phyloP scores from a whole-genome alignment of 805 yeast genomes.

The Saccharomycopsis microspora region DNA sequence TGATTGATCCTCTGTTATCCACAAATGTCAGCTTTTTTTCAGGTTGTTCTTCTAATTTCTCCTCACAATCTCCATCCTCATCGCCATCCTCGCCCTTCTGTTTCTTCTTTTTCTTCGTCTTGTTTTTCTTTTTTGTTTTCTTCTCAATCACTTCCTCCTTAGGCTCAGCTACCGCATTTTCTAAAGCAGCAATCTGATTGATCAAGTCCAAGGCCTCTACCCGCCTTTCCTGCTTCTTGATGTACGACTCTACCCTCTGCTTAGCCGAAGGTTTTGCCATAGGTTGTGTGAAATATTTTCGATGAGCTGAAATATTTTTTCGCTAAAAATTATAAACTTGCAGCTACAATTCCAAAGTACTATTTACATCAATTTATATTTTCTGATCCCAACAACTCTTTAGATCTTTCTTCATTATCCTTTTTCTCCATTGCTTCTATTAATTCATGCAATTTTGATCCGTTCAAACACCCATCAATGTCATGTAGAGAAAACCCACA shows the following conservation, averaged over 20 bases:
- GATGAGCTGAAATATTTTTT: neutral
- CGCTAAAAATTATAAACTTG: too few species aligned
- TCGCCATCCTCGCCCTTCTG: slow-evolving; percentile 18
- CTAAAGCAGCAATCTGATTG: slow-evolving; percentile 10
- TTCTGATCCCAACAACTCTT: slow-evolving; percentile 17
- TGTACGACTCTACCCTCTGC: slow-evolving; percentile 13
- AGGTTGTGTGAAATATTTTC: neutral
- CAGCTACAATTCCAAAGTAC: too few species aligned
- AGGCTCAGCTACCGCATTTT: neutral
- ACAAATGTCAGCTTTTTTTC: slow-evolving; percentile 36
- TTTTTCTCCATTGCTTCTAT: slow-evolving; percentile 39
- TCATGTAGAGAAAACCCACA: slow-evolving; percentile 76
- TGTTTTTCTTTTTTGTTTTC: slow-evolving; percentile 42
- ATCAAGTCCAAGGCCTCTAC: slow-evolving; percentile 30
- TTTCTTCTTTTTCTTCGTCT: slow-evolving; percentile 18
- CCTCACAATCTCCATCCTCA: neutral
- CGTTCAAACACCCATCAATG: slow-evolving; percentile 52
- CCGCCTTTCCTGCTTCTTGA: slow-evolving; percentile 13
- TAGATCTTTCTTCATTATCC: slow-evolving; percentile 35
- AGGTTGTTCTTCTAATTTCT: neutral
- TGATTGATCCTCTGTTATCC: slow-evolving; percentile 61
- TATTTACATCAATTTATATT: too few species aligned
- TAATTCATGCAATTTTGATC: slow-evolving; percentile 44
- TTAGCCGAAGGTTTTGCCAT: slow-evolving; percentile 5
- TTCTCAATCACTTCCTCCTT: slow-evolving; percentile 54